These are phyloP conservation scores for Sparassis latifolia DNA, from an alignment of 1,284 basidiomycete species.

Conservation along the genomic window DNA sequence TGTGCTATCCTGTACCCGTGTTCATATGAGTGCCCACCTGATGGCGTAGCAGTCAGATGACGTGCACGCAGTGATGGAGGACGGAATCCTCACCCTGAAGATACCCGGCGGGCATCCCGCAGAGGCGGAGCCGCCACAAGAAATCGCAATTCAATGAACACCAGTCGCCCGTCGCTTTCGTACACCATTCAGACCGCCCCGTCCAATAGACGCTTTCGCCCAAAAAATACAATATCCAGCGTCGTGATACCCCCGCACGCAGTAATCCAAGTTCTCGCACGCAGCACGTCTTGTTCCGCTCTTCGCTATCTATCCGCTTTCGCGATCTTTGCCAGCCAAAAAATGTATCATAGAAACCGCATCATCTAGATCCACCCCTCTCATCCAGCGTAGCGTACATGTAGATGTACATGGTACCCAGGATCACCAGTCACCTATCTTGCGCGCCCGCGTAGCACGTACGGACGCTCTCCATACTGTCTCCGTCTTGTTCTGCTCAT, in stretches of 20 bases:
- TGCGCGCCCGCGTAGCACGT: neutral
- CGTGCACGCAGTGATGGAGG: conserved; percentile 20
- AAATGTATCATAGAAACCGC: neutral
- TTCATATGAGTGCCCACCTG: neutral
- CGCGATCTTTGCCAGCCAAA: neutral
- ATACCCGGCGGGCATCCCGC: conserved; percentile 18
- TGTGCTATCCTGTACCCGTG: conserved; percentile 19
- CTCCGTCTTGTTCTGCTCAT: neutral
- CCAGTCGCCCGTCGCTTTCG: neutral
- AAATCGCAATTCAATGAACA: conserved; percentile 18
- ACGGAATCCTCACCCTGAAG: conserved; percentile 25
- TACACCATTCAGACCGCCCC: neutral
- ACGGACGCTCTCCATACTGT: neutral
- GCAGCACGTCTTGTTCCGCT: neutral
- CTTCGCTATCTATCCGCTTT: too few relatives aligned
- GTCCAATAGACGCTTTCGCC: neutral
- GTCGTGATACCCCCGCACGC: neutral
- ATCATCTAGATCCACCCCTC: neutral
- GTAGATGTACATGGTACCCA: neutral
- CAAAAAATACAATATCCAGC: neutral
- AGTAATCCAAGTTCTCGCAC: neutral
- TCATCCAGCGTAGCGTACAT: neutral
- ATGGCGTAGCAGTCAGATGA: conserved; percentile 16
- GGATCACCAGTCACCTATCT: neutral
- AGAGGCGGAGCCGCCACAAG: conserved; percentile 14